Base-by-base conservation (phyloP, 495 filamentous ascomycete genomes). In the Hyaloscypha finlandica region DNA sequence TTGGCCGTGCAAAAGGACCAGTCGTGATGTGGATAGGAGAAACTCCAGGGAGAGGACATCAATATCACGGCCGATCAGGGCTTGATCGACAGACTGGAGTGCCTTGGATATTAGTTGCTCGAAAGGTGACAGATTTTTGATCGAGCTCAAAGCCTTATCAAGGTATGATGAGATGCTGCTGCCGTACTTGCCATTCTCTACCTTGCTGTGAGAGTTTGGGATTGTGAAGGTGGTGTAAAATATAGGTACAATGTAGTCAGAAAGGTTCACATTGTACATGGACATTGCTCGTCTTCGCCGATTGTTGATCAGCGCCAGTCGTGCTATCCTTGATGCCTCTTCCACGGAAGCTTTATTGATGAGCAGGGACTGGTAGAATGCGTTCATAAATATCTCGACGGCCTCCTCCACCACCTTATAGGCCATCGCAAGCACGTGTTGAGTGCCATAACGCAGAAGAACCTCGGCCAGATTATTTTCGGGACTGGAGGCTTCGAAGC, bases 381-480 rank as follows among this genome's bases (percentile, higher is more conserved):
- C 52, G 52, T 55, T 55, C 52, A 55, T 55, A 16, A 11, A 55
- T 20, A 55, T 55, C 29, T 55, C 52, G 52, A 55, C 29, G 8
- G 52, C 52, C 29, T 55, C 52, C n/a, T 55, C 52, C 8, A 55
- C 52, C 6, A 55, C 52, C 52, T 55, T 55, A 30, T 55, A 55
- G 8, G 52, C 52, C 52, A 55, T 55, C 8, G 52, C 52, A 20
- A 55, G 20, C n/a, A 55, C 52, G 29, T 20, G 29, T 55, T 55
- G 52, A 30, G 29, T 55, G 8, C 52, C 52, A 16, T 55, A 30
- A 30, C 20, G 29, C 16, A 55, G 29, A 30, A 55, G n/a, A n/a
- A 55, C 29, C 3, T 55, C 52, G 52, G 52, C 52, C 52, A 55
- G 52, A n/a, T 55, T 55, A 4, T 2, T 55, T 20, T 55, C 52